These are phyloP conservation scores for Botrytis fragariae DNA, from an alignment of 2,329 filamentous ascomycete genomes.

Conservation along the genomic window DNA sequence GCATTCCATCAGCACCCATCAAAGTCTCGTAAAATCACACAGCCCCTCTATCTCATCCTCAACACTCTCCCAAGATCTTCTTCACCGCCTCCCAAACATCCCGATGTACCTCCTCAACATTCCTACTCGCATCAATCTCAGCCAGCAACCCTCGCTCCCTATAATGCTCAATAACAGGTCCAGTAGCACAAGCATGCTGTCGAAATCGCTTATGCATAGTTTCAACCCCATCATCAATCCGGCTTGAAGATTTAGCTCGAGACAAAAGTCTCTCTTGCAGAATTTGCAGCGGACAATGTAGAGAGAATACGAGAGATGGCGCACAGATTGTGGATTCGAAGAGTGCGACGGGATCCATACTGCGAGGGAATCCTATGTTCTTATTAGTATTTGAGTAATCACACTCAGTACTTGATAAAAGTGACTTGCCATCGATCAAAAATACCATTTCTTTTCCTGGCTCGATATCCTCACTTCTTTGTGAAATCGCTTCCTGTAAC, in stretches of 20 bases:
- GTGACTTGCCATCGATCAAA: constrained; percentile 10
- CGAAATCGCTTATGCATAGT: not conserved
- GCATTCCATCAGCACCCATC: not conserved
- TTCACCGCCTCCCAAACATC: not conserved
- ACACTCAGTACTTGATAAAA: not conserved
- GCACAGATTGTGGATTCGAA: not conserved
- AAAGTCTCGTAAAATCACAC: not conserved
- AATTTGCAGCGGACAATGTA: not conserved
- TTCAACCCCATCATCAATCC: not conserved
- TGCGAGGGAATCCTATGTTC: constrained; percentile 12
- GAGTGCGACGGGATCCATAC: not conserved
- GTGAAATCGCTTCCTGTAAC: not conserved
- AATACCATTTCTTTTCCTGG: not conserved
- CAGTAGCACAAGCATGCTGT: not conserved
- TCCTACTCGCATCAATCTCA: constrained; percentile 5
- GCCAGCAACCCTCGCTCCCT: not conserved
- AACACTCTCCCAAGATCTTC: not conserved
- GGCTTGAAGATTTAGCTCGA: not conserved
- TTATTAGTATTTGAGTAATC: not conserved
- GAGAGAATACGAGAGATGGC: not conserved
- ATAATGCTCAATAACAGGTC: constrained; percentile 13
- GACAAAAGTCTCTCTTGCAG: not conserved
- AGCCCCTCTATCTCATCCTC: not conserved
- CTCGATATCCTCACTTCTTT: not conserved
- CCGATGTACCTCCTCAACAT: not conserved